Conservation (phyloP, 2,329 filamentous ascomycete genomes). For the Penicillium sp. region DNA sequence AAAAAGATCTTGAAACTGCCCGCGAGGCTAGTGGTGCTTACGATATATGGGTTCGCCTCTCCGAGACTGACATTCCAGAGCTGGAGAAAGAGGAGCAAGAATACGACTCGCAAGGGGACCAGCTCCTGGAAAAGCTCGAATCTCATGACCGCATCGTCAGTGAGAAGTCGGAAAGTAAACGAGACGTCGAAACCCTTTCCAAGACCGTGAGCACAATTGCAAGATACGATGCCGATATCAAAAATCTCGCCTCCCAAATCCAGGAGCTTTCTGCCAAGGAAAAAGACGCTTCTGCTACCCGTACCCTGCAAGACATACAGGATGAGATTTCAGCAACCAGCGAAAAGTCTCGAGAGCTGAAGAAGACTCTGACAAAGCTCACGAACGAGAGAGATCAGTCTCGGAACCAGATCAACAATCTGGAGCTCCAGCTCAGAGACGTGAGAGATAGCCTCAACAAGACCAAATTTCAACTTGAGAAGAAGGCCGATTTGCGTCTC, state of each 20-base stretch:
- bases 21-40: slow-evolving; percentile 62
- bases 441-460: slow-evolving; percentile 66
- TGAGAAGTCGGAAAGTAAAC: slow-evolving; percentile 59
- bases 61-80: slow-evolving; percentile 63
- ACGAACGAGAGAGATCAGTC: slow-evolving; percentile 66
- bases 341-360: slow-evolving; percentile 63
- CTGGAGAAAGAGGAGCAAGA: slow-evolving; percentile 60
- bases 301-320: slow-evolving; percentile 79
- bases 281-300: slow-evolving; percentile 58
- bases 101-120: slow-evolving; percentile 59
- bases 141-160: slow-evolving; percentile 63
- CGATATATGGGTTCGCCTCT: slow-evolving; percentile 68
- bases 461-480: slow-evolving; percentile 71
- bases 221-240: slow-evolving; percentile 67
- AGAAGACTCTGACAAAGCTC: slow-evolving; percentile 61
- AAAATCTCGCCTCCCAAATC: slow-evolving; percentile 67
- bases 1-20: slow-evolving; percentile 59
- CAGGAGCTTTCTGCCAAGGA: slow-evolving; percentile 71
- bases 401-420: slow-evolving; percentile 60
- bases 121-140: slow-evolving; percentile 59
- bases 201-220: slow-evolving; percentile 73
- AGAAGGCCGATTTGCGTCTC: slow-evolving; percentile 65
- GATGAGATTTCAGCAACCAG: slow-evolving; percentile 64
- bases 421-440: slow-evolving; percentile 76
- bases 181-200: slow-evolving; percentile 69